These are phyloP conservation scores for Fomitopsis pinicola DNA, from an alignment of 1,284 basidiomycete genomes.

Conservation along the genomic window DNA sequence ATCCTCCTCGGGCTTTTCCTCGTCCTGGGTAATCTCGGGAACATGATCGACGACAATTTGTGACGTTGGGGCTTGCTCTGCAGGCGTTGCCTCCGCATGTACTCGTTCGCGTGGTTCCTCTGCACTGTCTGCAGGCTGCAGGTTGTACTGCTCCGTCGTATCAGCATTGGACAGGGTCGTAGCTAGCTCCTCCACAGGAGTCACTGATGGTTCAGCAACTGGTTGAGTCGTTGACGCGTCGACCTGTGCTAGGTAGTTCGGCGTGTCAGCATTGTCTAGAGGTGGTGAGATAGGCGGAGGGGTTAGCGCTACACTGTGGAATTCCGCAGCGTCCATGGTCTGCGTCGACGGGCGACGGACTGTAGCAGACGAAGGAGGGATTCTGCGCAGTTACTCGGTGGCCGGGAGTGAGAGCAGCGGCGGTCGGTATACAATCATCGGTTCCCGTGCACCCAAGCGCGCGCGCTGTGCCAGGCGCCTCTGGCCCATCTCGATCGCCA, in stretches of 20 bases:
- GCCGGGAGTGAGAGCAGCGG: conserved; percentile 4
- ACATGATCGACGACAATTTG: not conserved
- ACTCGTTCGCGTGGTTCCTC: conserved; percentile 1
- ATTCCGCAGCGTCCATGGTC: conserved; percentile 22
- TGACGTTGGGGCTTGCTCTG: conserved; percentile 4
- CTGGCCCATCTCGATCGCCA: not conserved
- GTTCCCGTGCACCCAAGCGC: not conserved
- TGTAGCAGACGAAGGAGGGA: conserved; percentile 6
- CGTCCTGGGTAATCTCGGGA: not conserved
- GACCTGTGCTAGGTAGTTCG: conserved; percentile 12
- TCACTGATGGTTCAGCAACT: conserved; percentile 16
- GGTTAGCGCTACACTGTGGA: conserved; percentile 21
- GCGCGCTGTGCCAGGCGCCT: not conserved
- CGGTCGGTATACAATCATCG: conserved; percentile 7
- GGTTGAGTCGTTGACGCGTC: conserved; percentile 13
- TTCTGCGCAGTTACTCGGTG: conserved; percentile 7
- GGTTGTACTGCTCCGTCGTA: conserved; percentile 3
- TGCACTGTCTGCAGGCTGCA: not conserved
- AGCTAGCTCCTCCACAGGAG: conserved; percentile 11
- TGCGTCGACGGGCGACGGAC: conserved; percentile 9
- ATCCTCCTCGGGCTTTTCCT: not conserved
- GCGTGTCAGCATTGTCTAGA: conserved; percentile 18
- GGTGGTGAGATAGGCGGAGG: conserved; percentile 24
- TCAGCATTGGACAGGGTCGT: not conserved
- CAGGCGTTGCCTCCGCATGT: not conserved